Conservation (phyloP, 2,329 filamentous ascomycete species). For the Aspergillus costaricaensis region DNA sequence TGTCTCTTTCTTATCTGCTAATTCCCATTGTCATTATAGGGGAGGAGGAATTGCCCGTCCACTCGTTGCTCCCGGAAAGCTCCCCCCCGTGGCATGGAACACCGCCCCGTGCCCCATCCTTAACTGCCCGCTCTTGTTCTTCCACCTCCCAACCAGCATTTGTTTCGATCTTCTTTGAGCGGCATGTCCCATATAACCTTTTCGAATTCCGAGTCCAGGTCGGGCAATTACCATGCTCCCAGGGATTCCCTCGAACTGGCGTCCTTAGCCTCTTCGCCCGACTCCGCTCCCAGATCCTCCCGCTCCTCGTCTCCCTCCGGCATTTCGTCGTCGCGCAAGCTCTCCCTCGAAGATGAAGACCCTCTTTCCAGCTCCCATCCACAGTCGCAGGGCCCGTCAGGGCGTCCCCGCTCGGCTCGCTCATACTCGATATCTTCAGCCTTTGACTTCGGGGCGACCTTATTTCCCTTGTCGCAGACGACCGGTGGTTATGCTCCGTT, state of each 20-base stretch:
- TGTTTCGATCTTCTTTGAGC: background rate
- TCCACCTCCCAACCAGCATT: conserved; percentile 1
- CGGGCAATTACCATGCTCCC: conserved; percentile 43
- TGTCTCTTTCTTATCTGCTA: background rate
- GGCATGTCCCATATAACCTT: conserved; percentile 39
- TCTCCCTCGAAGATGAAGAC: conserved; percentile 86
- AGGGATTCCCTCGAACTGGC: conserved; percentile 97
- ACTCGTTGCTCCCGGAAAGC: background rate
- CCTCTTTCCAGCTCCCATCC: conserved; percentile 58
- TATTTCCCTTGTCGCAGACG: conserved; percentile 89
- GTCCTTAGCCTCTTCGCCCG: conserved; percentile 80
- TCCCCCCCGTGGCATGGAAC: conserved; percentile 15
- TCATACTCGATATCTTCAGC: conserved; percentile 89
- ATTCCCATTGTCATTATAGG: background rate
- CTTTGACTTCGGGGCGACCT: conserved; percentile 91
- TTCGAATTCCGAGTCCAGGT: conserved; percentile 30
- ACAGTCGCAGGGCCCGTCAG: conserved; percentile 56
- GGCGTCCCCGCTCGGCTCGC: conserved; percentile 56
- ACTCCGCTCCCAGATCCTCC: conserved; percentile 64
- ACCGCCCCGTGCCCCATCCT: conserved; percentile 9
- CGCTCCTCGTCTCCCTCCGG: conserved; percentile 76
- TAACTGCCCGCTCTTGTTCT: conserved; percentile 10
- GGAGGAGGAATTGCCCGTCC: background rate
- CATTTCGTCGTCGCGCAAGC: conserved; percentile 84
- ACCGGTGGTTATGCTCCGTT: conserved; percentile 81